These are phyloP conservation scores for Arabidopsis hybrid DNA, from an alignment of 441 rosid species.

Conservation along the genomic window DNA sequence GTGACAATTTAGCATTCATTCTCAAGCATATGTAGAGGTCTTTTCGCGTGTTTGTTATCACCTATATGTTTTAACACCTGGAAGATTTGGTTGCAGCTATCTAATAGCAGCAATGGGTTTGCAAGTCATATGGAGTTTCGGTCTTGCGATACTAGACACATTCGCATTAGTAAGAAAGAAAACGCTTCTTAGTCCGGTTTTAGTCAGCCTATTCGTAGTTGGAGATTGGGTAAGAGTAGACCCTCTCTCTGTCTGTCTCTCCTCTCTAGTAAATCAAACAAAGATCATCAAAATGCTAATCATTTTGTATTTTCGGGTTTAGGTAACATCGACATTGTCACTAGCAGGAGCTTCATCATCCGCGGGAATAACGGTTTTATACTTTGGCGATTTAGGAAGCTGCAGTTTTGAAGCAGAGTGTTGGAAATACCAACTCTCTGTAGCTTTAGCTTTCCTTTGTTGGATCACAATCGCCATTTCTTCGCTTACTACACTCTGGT, in stretches of 20 bases:
- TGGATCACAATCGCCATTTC: constrained; percentile 60
- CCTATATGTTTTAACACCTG: background rate
- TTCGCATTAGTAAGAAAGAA: constrained; percentile 57
- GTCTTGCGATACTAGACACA: constrained; percentile 58
- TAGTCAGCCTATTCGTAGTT: constrained; percentile 66
- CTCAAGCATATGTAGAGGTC: constrained; percentile 15
- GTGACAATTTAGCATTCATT: constrained; percentile 1
- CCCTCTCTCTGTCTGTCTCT: background rate
- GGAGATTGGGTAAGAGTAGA: constrained; percentile 63
- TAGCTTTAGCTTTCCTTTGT: constrained; percentile 63
- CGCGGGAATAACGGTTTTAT: constrained; percentile 55
- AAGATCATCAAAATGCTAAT: constrained; percentile 6
- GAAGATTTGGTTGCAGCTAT: constrained; percentile 50
- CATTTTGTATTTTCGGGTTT: background rate
- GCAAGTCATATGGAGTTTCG: constrained; percentile 67
- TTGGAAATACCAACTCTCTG: constrained; percentile 56
- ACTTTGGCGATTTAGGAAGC: constrained; percentile 55
- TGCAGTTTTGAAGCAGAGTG: constrained; percentile 56
- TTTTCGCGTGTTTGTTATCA: background rate
- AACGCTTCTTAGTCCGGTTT: constrained; percentile 52
- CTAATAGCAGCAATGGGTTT: constrained; percentile 74
- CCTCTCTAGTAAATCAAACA: constrained; percentile 22
- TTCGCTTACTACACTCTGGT: constrained; percentile 68
- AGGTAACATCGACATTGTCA: constrained; percentile 61
- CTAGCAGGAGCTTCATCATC: constrained; percentile 68